A percentile compares a stretch with the other conserved stretches of the same genome.
These are phyloP conservation scores for Bryoerythrophyllum caledonicum DNA, from an alignment of 225 moss, liverwort and hornwort species.

Conservation along the genomic window DNA sequence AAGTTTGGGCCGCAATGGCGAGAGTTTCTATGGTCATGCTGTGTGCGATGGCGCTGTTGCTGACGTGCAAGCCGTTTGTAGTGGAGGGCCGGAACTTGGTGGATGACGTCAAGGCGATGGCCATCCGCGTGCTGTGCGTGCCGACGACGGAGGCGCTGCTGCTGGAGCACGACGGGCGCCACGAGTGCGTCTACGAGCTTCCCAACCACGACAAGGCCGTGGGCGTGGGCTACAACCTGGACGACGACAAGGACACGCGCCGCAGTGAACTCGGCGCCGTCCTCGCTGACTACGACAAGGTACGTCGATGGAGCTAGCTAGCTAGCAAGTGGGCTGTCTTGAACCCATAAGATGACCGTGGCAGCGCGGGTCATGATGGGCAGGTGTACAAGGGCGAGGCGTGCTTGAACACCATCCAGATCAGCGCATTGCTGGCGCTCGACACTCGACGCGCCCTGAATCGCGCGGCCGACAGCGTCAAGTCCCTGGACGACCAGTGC, in stretches of 20 bases:
- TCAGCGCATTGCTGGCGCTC: constrained; percentile 46
- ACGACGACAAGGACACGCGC: constrained; percentile 47
- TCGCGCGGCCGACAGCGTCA: constrained; percentile 40
- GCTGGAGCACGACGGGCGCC: constrained; percentile 58
- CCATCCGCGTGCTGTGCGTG: constrained; percentile 41
- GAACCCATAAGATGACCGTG: too few species aligned
- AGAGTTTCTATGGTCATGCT: not conserved
- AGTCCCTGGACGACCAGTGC: constrained; percentile 58
- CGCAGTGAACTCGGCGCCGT: constrained; percentile 43
- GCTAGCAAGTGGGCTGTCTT: not conserved
- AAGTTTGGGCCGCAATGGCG: constrained; percentile 22
- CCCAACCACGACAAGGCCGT: constrained; percentile 46
- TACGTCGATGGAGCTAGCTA: not conserved
- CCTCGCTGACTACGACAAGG: constrained; percentile 70
- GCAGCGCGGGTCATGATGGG: not conserved
- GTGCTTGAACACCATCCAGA: constrained; percentile 68
- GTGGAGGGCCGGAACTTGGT: constrained; percentile 26
- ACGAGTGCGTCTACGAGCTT: constrained; percentile 53
- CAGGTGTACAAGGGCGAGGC: constrained; percentile 48
- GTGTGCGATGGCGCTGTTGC: not conserved
- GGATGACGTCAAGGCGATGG: not conserved
- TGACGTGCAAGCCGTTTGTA: not conserved
- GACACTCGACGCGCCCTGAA: constrained; percentile 57
- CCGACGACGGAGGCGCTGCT: constrained; percentile 48
- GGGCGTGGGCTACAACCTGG: constrained; percentile 67